A percentile compares a stretch with the other conserved stretches of the same genome.
Evolutionary conservation across 2,329 filamentous ascomycete species (phyloP).

Genomic region (Elsinoe australis): DNA sequence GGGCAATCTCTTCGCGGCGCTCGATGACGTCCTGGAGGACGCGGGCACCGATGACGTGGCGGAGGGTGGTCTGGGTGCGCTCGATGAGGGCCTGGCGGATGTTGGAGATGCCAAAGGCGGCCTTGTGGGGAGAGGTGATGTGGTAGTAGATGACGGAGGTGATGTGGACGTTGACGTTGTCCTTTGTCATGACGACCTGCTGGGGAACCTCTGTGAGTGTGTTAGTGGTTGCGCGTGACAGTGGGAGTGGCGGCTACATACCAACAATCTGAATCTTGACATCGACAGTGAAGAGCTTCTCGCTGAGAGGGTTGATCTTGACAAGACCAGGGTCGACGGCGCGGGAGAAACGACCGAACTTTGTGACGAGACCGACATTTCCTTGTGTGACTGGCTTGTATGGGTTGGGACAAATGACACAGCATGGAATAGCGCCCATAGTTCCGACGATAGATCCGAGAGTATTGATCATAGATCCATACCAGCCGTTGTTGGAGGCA

Average conservation of each 20-base stretch:
- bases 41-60: constrained; percentile 90
- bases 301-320: constrained; percentile 92
- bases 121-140: constrained; percentile 90
- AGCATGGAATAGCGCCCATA: constrained; percentile 82
- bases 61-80: constrained; percentile 93
- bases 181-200: constrained; percentile 99
- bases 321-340: constrained; percentile 94
- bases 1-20: constrained; percentile 91
- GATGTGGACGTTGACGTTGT: constrained; percentile 89
- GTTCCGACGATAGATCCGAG: constrained; percentile 70
- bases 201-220: constrained; percentile 65
- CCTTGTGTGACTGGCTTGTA: constrained; percentile 90
- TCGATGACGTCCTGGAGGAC: constrained; percentile 98
- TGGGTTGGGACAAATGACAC: constrained; percentile 85
- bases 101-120: constrained; percentile 91
- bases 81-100: constrained; percentile 94
- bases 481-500: constrained; percentile 73
- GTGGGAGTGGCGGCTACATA: constrained; percentile 29
- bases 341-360: constrained; percentile 90
- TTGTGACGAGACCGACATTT: constrained; percentile 89
- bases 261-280: constrained; percentile 97
- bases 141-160: constrained; percentile 99
- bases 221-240: background rate
- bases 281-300: constrained; percentile 83
- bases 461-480: constrained; percentile 74